phyloP scores from a whole-genome alignment of 139 green algal genomes.

The Ettlia oleoabundans region DNA sequence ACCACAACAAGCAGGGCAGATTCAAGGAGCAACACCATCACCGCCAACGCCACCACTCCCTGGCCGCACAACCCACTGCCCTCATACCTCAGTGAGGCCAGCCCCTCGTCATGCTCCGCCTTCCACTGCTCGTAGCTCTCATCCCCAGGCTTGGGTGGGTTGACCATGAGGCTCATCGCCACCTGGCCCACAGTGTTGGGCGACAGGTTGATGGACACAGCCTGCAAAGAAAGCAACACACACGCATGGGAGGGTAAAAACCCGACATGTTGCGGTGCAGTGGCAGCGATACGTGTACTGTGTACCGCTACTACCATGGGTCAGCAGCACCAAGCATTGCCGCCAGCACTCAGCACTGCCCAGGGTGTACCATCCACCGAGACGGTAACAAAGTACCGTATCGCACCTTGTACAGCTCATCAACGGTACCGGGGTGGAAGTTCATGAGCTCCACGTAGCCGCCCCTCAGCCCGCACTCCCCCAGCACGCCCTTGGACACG shows the following conservation, averaged over 20 bases:
- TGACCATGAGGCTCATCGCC: conserved; percentile 88
- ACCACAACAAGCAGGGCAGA: no score
- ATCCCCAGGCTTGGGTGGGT: conserved; percentile 73
- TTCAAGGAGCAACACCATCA: no score
- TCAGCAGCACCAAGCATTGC: no score
- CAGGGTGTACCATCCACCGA: background rate
- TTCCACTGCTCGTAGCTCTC: conserved; percentile 80
- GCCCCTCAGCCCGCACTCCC: conserved; percentile 85
- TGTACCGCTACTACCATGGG: no score
- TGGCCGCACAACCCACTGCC: no score
- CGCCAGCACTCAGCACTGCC: background rate
- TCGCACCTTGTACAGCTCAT: conserved; percentile 91
- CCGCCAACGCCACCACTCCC: no score
- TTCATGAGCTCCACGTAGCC: conserved; percentile 94
- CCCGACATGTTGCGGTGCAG: no score
- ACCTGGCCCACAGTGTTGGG: conserved; percentile 93
- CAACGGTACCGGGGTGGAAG: conserved; percentile 69
- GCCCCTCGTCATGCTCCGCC: conserved; percentile 58
- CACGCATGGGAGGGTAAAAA: background rate
- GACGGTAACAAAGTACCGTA: no score
- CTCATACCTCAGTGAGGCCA: conserved; percentile 79
- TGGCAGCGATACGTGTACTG: no score
- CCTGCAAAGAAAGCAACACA: background rate
- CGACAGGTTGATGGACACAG: conserved; percentile 83
- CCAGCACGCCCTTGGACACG: conserved; percentile 81